Evolutionary conservation across 345 rosid species (phyloP), one percentile per base, ranked within the genome.

Genomic region (Populus pruinosa): DNA sequence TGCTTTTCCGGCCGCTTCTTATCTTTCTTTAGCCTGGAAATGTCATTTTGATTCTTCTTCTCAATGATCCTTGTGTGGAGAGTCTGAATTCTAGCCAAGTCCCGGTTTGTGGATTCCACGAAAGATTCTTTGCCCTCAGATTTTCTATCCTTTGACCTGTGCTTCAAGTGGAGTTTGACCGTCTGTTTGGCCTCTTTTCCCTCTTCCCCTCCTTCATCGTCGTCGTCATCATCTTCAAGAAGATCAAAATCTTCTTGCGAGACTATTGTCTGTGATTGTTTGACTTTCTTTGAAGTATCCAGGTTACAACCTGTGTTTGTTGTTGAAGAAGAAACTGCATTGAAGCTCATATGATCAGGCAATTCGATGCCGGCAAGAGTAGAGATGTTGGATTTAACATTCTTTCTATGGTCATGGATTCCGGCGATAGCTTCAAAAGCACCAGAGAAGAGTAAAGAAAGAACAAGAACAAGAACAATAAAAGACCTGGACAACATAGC

Each of bases 11-110:
- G 14, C 62, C 43, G 41, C 74, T 72, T 56, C 71, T 41, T 77
- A 1, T 79, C 80, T 50, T 78, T 86, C 36, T 80, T 78, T 36
- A 79, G 81, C 85, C 82, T 85, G 29, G 91, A 90, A 76, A 83
- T 39, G 13, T 85, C 53, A 81, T 88, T 89, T 82, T 86, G 94
- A 75, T 93, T 95, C 92, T 93, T 91, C 85, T 91, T 90, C 90
- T 95, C 92, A 13, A 56, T 59, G 33, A 87, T 87, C 74, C 93
- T 87, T 75, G 69, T 84, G 82, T 90, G 77, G 69, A 95, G 91
- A 11, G 93, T 87, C 69, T 91, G 92, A 80, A 95, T 92, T 85
- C 99, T 85, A 8, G 86, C 78, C 77, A 85, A 83, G 79, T 95
- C 99, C 82, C 93, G 59, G 8, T 71, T 74, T 31, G 83, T 79